These are phyloP conservation scores for Tubosaeta brunneosetosa DNA, from an alignment of 768 basidiomycete species.

Conservation along the genomic window DNA sequence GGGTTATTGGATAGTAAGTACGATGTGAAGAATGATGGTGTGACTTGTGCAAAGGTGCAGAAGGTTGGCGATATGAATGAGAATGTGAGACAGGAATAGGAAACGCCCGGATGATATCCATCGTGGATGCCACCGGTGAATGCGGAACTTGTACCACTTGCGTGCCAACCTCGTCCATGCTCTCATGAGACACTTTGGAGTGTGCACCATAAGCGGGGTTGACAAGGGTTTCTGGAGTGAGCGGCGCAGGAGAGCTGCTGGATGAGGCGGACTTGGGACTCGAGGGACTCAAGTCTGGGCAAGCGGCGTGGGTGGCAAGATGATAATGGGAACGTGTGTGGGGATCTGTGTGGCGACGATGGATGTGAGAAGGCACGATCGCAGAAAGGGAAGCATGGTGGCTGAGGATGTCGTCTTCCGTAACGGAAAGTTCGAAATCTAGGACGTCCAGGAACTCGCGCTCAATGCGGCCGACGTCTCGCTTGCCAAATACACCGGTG, in stretches of 20 bases:
- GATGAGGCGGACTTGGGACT: constrained; percentile 38
- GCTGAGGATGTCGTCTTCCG: constrained; percentile 58
- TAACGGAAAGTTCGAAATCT: constrained; percentile 65
- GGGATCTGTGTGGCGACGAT: constrained; percentile 26
- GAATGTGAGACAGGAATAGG: constrained; percentile 39
- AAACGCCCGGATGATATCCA: constrained; percentile 46
- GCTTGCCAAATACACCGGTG: constrained; percentile 76
- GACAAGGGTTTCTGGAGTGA: constrained; percentile 26
- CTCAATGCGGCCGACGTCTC: constrained; percentile 77
- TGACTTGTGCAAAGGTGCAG: constrained; percentile 21
- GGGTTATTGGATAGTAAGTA: constrained; percentile 14
- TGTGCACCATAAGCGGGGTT: constrained; percentile 17
- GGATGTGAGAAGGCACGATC: constrained; percentile 22
- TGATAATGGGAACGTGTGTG: constrained; percentile 18
- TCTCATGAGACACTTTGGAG: constrained; percentile 28
- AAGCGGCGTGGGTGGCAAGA: constrained; percentile 14
- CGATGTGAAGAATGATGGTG: constrained; percentile 26
- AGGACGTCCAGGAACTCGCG: constrained; percentile 79
- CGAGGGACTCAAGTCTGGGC: constrained; percentile 44
- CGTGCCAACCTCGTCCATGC: constrained; percentile 22
- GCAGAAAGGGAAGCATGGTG: constrained; percentile 36
- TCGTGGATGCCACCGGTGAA: constrained; percentile 26
- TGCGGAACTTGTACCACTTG: constrained; percentile 20
- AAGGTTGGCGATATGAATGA: constrained; percentile 12
- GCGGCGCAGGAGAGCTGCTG: constrained; percentile 31